These are phyloP conservation scores for Phytophthora niederhauseri DNA, from an alignment of 352 stramenopile species.

Conservation along the genomic window DNA sequence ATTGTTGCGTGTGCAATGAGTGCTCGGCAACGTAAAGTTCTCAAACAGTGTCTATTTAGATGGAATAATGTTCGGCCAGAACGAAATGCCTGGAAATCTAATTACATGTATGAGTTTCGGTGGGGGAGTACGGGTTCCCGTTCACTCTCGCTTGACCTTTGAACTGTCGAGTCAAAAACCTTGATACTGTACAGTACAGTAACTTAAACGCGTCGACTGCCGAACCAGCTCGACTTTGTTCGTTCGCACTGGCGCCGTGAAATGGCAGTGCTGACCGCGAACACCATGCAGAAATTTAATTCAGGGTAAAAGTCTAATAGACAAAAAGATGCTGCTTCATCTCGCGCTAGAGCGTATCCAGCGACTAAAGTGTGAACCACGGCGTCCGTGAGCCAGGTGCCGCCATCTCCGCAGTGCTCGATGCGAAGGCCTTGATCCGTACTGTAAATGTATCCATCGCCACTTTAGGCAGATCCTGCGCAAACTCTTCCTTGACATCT, in stretches of 20 bases:
- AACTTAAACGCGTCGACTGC: no score
- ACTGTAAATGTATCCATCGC: background rate
- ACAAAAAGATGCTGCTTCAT: background rate
- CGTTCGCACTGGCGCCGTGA: background rate
- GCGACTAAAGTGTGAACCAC: background rate
- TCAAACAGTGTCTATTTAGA: no score
- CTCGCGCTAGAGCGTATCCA: background rate
- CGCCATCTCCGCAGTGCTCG: background rate
- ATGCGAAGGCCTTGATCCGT: background rate
- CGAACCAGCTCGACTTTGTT: background rate
- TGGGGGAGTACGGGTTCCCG: background rate
- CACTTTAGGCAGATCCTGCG: slow-evolving; percentile 24
- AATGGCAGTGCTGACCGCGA: background rate
- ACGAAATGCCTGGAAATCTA: no score
- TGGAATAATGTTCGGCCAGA: no score
- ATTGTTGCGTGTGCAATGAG: no score
- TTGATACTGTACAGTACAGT: no score
- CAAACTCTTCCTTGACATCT: slow-evolving; percentile 28
- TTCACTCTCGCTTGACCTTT: background rate
- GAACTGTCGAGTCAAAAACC: no score
- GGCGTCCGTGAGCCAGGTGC: background rate
- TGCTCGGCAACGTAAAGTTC: no score
- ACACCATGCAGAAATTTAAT: no score
- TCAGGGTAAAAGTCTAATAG: no score
- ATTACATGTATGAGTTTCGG: background rate